Percentiles rank a stretch among this genome's conserved stretches.
These are phyloP conservation scores for Cladochytrium tenue DNA, from an alignment of 371 early-diverging fungal genomes.

Conservation along the genomic window DNA sequence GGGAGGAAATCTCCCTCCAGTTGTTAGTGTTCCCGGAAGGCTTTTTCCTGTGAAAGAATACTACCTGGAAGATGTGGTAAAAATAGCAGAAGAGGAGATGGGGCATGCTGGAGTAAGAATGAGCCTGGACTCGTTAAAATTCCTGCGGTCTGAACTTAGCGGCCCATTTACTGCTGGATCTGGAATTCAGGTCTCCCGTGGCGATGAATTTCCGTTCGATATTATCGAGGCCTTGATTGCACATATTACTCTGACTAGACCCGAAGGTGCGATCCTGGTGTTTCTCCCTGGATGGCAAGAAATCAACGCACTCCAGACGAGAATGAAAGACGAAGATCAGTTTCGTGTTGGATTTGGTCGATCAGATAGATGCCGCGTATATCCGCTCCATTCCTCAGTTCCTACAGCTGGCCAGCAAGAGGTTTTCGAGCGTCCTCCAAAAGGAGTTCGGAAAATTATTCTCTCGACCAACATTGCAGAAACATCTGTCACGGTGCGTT, in stretches of 20 bases:
- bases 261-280: conserved; percentile 75
- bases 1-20: conserved; percentile 57
- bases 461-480: conserved; percentile 94
- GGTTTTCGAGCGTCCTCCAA: conserved; percentile 65
- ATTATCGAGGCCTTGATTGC: conserved; percentile 65
- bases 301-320: conserved; percentile 29
- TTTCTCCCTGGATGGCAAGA: conserved; percentile 90
- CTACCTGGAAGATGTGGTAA: conserved; percentile 74
- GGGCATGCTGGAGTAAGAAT: background rate
- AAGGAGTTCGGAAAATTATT: conserved; percentile 79
- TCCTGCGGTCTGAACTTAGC: conserved; percentile 12
- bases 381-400: conserved; percentile 74
- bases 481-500: conserved; percentile 65
- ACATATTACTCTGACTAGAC: conserved; percentile 50
- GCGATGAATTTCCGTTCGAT: conserved; percentile 71
- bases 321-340: conserved; percentile 26
- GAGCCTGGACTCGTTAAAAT: conserved; percentile 9
- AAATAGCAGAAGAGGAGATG: conserved; percentile 13
- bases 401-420: conserved; percentile 69
- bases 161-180: conserved; percentile 34
- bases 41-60: conserved; percentile 75
- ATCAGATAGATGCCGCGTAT: conserved; percentile 7
- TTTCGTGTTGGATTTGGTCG: conserved; percentile 28
- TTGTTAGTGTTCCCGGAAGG: conserved; percentile 79
- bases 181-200: conserved; percentile 44